Base-by-base conservation (phyloP, 495 filamentous ascomycete species). In the Annulohypoxylon moriforme region DNA sequence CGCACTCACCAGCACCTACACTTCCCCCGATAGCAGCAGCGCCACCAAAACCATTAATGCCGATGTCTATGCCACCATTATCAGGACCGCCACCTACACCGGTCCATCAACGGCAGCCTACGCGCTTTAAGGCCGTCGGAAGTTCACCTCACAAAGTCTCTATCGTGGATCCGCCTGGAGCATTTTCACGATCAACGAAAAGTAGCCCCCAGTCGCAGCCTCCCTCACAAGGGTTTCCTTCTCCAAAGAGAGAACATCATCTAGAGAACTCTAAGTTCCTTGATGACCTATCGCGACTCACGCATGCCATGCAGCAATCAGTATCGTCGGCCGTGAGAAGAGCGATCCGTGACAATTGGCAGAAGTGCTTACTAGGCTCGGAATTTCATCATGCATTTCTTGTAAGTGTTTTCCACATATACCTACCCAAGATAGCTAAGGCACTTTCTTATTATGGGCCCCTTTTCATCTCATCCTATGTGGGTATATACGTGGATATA, bases 321-420 rank as follows among this genome's bases (percentile, higher is more conserved):
- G 58, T 81, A 7, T 78, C 83, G 16, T 79, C 81, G 66, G 79
- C 82, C 3, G 83, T 85, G 8, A 78, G 83, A 27, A 78, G 81
- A 60, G 73, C 79, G 16, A 65, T 85, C 8, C 78, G 84, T 8
- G 82, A 85, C 47, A 80, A 84, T 60, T 85, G 84, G 84, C 77
- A 84, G 53, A 84, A 83, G 58, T 84, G 80, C 40, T 64, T 85
- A n/a, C 64, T 84, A n/a, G 84, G 84, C 16, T 81, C 81, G 57
- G 84, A 86, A 49, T 86, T 84, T 66, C 84, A 86, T 60, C 78
- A 82, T 31, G 81, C 82, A 13, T 86, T 85, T 63, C 57, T 85
- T 60, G 84, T 86, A 70, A 83, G 83, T 81, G 10, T 46, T 31
- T 38, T 27, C 25, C 44, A 40, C 36, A 0, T 40, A 2, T 40